phyloP scores from a whole-genome alignment of 305 asterid genomes.

The Fraxinus platypoda region DNA sequence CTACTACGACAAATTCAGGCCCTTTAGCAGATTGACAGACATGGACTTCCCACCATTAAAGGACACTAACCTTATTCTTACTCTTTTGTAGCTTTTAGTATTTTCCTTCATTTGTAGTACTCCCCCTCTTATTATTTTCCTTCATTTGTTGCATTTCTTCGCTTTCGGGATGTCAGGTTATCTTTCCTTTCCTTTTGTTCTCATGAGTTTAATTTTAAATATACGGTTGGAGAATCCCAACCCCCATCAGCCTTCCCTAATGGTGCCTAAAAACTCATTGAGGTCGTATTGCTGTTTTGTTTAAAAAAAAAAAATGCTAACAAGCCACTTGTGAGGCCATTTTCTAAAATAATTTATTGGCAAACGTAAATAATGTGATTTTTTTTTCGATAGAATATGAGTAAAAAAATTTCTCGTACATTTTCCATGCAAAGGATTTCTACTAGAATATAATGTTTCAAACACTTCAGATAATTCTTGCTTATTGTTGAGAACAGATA shows the following conservation, averaged over 20 bases:
- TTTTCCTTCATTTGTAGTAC: too few species aligned
- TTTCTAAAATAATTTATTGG: not conserved
- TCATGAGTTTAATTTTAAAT: too few species aligned
- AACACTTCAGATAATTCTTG: not conserved
- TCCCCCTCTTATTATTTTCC: too few species aligned
- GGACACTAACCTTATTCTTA: too few species aligned
- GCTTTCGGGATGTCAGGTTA: too few species aligned
- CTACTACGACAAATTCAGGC: too few species aligned
- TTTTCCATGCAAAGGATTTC: not conserved
- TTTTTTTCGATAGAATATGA: not conserved
- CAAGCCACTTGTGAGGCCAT: not conserved
- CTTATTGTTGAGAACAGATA: not conserved
- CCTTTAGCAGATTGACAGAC: too few species aligned
- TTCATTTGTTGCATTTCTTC: too few species aligned
- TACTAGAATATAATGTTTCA: conserved; percentile 9
- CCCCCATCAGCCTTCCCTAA: not conserved
- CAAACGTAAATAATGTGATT: not conserved
- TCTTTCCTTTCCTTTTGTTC: too few species aligned
- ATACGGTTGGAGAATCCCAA: too few species aligned
- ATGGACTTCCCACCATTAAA: too few species aligned
- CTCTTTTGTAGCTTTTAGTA: too few species aligned
- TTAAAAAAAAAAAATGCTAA: not conserved
- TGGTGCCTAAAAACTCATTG: not conserved
- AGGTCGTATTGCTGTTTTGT: not conserved
- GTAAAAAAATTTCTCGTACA: not conserved